These are phyloP conservation scores for Globisporangium mamillatum DNA, from an alignment of 352 stramenopile species.

Conservation along the genomic window DNA sequence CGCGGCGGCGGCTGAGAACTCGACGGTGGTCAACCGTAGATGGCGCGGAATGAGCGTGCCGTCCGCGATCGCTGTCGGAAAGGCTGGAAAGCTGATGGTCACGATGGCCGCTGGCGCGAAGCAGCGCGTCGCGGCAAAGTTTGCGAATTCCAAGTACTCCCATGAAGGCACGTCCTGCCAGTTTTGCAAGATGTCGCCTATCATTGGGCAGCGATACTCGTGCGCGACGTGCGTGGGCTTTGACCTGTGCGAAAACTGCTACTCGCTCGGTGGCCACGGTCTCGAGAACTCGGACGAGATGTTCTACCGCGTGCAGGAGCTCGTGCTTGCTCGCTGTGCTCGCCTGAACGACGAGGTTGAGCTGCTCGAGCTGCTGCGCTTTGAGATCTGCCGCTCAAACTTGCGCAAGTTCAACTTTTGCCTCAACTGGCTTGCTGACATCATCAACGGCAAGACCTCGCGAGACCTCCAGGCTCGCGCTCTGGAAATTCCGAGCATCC, in stretches of 20 bases:
- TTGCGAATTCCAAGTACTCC: slow-evolving; percentile 62
- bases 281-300: slow-evolving; percentile 85
- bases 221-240: slow-evolving; percentile 80
- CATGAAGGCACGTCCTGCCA: slow-evolving; percentile 79
- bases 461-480: slow-evolving; percentile 70
- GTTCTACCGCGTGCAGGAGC: slow-evolving; percentile 79
- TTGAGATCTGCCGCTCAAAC: slow-evolving; percentile 85
- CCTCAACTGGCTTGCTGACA: slow-evolving; percentile 81
- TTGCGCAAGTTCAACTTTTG: slow-evolving; percentile 85
- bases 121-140: slow-evolving; percentile 64
- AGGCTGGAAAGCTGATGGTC: slow-evolving; percentile 65
- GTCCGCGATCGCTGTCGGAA: slow-evolving; percentile 16
- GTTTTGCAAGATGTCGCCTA: slow-evolving; percentile 76
- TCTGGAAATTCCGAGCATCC: slow-evolving; percentile 76
- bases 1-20: slow-evolving; percentile 13
- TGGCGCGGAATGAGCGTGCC: slow-evolving; percentile 51
- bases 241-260: slow-evolving; percentile 80
- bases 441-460: slow-evolving; percentile 75
- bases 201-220: slow-evolving; percentile 71
- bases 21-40: slow-evolving; percentile 28
- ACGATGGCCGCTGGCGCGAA: slow-evolving; percentile 67
- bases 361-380: slow-evolving; percentile 77
- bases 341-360: slow-evolving; percentile 63
- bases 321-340: slow-evolving; percentile 63
- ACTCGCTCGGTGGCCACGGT: slow-evolving; percentile 75